Base-by-base conservation (phyloP, 2,329 filamentous ascomycete species). In the Claviceps arundinis region DNA sequence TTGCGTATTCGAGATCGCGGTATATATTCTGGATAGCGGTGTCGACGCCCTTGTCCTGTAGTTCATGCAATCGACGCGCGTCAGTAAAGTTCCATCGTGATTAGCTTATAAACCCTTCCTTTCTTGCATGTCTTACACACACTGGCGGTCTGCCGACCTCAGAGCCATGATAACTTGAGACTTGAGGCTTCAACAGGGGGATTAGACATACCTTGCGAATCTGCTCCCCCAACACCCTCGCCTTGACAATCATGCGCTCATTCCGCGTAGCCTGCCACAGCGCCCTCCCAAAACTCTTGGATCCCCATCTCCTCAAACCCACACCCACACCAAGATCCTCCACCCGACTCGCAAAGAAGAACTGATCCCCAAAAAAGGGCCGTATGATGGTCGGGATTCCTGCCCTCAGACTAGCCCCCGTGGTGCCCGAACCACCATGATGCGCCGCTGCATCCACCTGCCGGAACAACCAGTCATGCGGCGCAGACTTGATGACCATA, bases 361-460 rank as follows among this genome's bases (percentile, higher is more conserved):
- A 96, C 64, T 98, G 93, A 61, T 98, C 93, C 5, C 93, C 93
- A 63, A 98, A 98, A 73, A 97, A 98, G 0, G 93, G 93, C 55
- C 91, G 87, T 63, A 97, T 86, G 57, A 98, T 90, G 0, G 93
- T 97, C 0, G 93, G 93, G 5, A 95, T 81, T 2, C 93, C 93
- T 0, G 90, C 90, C 50, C 93, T 79, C 48, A 98, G 73, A 65
- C 89, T 95, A 1, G 93, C 93, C 2, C 93, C 93, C 0, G 93
- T 98, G 0, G 93, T 98, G 2, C 93, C 93, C 4, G 89, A 88
- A 5, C 93, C 93, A 47, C 93, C 93, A 63, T 98, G 93, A 64
- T 98, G 93, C 7, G 87, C 89, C 3, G 87, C 91, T 4, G 91
- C 93, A 62, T 98, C 93, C 52, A 98, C 88, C 64, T 95, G 90